Evolutionary conservation across 768 basidiomycete genomes (phyloP).

Genomic region (Termitomyces sp.): DNA sequence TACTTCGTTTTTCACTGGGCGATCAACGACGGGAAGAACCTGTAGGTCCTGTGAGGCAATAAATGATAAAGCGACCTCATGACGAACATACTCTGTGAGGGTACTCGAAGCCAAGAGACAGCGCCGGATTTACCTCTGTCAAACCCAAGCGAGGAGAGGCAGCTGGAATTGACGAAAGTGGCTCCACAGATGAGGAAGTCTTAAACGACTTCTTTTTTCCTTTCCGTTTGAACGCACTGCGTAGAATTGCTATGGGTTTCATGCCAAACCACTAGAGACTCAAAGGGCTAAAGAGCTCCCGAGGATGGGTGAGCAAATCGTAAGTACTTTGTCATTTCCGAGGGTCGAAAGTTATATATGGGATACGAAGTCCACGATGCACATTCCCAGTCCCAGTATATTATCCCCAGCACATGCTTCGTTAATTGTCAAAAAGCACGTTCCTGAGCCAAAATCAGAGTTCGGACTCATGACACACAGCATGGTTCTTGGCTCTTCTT

Average conservation of each 20-base stretch:
- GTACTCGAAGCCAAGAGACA: constrained; percentile 3
- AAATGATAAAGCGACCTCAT: neutral
- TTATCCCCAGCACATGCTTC: constrained; percentile 13
- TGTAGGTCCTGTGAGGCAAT: neutral
- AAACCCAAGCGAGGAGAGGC: constrained; percentile 1
- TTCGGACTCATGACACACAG: constrained; percentile 3
- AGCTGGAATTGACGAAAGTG: neutral
- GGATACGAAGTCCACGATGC: neutral
- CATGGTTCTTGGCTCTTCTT: constrained; percentile 7
- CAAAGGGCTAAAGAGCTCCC: neutral
- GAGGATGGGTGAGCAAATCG: neutral
- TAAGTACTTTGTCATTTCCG: neutral
- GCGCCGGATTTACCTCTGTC: neutral
- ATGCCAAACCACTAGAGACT: constrained; percentile 14
- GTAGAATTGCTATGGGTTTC: constrained; percentile 35
- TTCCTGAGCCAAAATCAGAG: constrained; percentile 20
- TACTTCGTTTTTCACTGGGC: neutral
- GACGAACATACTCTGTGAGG: neutral
- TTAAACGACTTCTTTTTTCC: constrained; percentile 21
- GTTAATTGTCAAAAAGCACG: constrained; percentile 23
- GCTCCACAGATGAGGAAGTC: neutral
- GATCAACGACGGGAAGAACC: neutral
- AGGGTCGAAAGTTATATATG: neutral
- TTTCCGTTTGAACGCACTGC: constrained; percentile 33
- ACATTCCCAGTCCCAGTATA: too few species aligned